Evolutionary conservation across 305 asterid genomes (phyloP), one percentile per base, ranked within the genome.

Genomic region (Ilex paraguariensis): DNA sequence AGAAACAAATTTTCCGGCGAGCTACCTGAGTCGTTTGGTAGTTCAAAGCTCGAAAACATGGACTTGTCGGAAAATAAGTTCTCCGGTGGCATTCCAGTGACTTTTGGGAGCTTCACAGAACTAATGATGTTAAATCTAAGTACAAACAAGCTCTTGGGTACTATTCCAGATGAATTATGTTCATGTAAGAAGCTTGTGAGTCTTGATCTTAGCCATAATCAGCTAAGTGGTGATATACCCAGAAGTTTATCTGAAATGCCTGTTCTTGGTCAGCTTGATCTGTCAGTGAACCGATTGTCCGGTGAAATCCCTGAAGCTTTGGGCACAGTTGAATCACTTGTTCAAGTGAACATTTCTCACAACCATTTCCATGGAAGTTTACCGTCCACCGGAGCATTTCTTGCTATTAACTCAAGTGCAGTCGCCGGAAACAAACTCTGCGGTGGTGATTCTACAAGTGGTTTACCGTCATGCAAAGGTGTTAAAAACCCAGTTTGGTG

Each of bases 191-290:
- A 83, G 85, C 82, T 91, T n/a, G 98, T 91, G 54, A 71, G 40
- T 32, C 50, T 91, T 40, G 88, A 88, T 70, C 75, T 91, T 13
- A 91, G 96, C 63, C 80, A 68, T 0, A 91, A 91, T 75, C 79
- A 56, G 31, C 73, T 91, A 10, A 58, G 10, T 6, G 98, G 95
- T 0, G 67, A 75, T 56, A 83, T 91, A 21, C 98, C 95, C 5
- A 21, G 31, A 1, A 77, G 87, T 61, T 69, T 91, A 15, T 76
- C 94, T 0, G 68, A 73, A 69, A 75, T 91, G 86, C 91, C 87
- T 4, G 95, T 86, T 62, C 93, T 91, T 61, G 88, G 98, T 3
- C 79, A 69, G 74, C 94, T 91, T 17, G 98, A 91, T 68, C 67
- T 91, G 64, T 86, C 96, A 2, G 72, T 51, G 40, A 91, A 91